Evolutionary conservation across 2,329 filamentous ascomycete species (phyloP).

Genomic region (Trichoderma sp.): DNA sequence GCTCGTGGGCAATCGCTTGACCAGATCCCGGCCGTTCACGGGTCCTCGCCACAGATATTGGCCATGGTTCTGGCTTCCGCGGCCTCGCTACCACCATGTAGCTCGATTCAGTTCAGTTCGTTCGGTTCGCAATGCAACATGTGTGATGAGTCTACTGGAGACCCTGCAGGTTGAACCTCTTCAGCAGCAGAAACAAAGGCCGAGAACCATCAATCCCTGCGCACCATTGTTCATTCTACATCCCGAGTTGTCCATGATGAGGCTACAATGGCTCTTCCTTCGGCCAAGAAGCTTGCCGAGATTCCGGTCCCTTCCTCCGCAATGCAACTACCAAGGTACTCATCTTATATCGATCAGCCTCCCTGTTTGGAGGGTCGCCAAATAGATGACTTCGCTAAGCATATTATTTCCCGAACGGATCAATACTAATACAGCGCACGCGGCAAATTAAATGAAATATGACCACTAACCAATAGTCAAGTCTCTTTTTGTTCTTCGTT

Average conservation of each 20-base stretch:
- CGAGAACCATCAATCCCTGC: background rate
- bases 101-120: background rate
- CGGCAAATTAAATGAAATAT: background rate
- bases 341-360: slow-evolving; percentile 3
- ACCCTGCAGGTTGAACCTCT: background rate
- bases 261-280: background rate
- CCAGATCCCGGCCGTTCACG: background rate
- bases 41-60: background rate
- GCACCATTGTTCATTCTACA: background rate
- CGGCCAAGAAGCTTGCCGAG: background rate
- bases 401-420: slow-evolving; percentile 1
- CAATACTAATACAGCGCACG: background rate
- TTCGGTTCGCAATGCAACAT: background rate
- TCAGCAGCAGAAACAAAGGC: background rate
- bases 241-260: background rate
- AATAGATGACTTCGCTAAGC: background rate
- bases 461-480: background rate
- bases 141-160: background rate
- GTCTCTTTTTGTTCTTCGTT: background rate
- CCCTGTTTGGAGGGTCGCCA: background rate
- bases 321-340: background rate
- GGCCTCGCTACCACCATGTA: background rate
- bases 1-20: background rate
- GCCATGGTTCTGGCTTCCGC: background rate
- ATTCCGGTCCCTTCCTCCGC: background rate